Percentiles rank a stretch among this genome's conserved stretches.
Evolutionary conservation across 2,329 filamentous ascomycete species (phyloP).

Genomic region (Madurella fahalii): DNA sequence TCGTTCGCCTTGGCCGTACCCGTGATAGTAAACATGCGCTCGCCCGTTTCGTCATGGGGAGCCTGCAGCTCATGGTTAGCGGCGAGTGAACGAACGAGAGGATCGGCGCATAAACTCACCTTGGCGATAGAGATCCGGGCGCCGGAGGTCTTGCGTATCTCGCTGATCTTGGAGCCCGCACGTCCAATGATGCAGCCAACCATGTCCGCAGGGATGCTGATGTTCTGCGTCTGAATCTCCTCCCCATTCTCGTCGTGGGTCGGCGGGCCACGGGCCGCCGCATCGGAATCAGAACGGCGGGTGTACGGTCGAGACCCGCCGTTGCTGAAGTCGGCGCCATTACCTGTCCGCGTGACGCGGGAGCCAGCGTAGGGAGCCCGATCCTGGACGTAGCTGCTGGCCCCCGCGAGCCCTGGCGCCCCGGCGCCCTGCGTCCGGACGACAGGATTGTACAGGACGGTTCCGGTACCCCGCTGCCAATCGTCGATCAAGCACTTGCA

Average conservation of each 20-base stretch:
- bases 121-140: constrained; percentile 98
- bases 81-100: not conserved
- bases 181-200: constrained; percentile 98
- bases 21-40: constrained; percentile 99
- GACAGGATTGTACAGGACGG: constrained; percentile 94
- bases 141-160: constrained; percentile 94
- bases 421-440: constrained; percentile 74
- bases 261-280: constrained; percentile 72
- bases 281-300: constrained; percentile 80
- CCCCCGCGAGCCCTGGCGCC: constrained; percentile 43
- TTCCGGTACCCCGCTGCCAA: constrained; percentile 94
- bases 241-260: constrained; percentile 95
- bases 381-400: constrained; percentile 41
- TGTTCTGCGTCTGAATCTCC: constrained; percentile 98
- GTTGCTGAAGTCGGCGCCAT: constrained; percentile 96
- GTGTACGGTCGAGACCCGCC: constrained; percentile 63
- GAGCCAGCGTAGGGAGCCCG: constrained; percentile 57
- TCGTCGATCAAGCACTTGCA: constrained; percentile 98
- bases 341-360: constrained; percentile 90
- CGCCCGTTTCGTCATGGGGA: constrained; percentile 93
- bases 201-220: constrained; percentile 99
- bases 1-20: constrained; percentile 91
- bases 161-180: constrained; percentile 93
- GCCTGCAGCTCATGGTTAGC: constrained; percentile 45
- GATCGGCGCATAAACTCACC: constrained; percentile 38